Percentiles rank a stretch among this genome's conserved stretches.
Evolutionary conservation across 2,329 filamentous ascomycete genomes (phyloP).

Genomic region (Sarocladium brachiariae): DNA sequence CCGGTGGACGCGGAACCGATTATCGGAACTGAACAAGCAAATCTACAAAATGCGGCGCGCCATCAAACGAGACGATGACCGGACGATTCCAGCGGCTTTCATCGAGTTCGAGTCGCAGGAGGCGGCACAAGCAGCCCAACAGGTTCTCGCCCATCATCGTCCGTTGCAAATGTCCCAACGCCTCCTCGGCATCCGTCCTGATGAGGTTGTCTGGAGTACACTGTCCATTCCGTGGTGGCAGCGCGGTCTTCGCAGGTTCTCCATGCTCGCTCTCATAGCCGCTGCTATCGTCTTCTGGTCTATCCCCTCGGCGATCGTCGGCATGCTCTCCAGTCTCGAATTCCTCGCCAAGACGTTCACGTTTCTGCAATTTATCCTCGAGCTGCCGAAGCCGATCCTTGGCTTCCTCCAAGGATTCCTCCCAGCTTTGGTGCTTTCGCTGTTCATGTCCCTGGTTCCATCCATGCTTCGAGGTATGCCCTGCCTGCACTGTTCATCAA

Average conservation of each 20-base stretch:
- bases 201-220: constrained; percentile 83
- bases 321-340: constrained; percentile 77
- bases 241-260: constrained; percentile 63
- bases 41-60: constrained; percentile 54
- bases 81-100: constrained; percentile 69
- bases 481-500: neutral
- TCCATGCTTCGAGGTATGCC: constrained; percentile 60
- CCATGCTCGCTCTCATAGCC: constrained; percentile 64
- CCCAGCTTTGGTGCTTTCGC: constrained; percentile 68
- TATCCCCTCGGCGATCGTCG: constrained; percentile 69
- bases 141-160: constrained; percentile 80
- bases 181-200: constrained; percentile 74
- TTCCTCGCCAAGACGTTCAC: constrained; percentile 58
- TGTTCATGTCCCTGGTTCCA: constrained; percentile 82
- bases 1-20: constrained; percentile 65
- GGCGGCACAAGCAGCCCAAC: constrained; percentile 79
- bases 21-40: constrained; percentile 31
- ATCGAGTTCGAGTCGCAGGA: constrained; percentile 81
- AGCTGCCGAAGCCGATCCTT: constrained; percentile 63
- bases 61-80: constrained; percentile 8
- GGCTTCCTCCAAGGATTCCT: constrained; percentile 82
- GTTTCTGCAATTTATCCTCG: constrained; percentile 65
- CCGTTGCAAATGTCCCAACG: constrained; percentile 81
- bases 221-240: constrained; percentile 84
- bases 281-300: constrained; percentile 84